Base-by-base conservation (phyloP, 2,329 filamentous ascomycete species). In the Stenocarpella maydis region DNA sequence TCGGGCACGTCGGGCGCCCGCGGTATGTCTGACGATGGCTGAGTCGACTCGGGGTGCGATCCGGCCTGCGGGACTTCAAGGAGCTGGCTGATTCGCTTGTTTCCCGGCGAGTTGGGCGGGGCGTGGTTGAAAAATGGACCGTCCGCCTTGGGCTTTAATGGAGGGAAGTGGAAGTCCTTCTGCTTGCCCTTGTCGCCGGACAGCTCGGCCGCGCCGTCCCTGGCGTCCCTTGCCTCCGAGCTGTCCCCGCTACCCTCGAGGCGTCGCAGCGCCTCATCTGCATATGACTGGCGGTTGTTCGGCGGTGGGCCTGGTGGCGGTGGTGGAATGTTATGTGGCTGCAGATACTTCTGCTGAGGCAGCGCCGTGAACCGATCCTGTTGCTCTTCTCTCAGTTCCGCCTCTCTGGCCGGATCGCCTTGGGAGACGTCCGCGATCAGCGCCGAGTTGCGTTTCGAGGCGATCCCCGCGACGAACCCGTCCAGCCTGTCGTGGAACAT, bases 401-500 rank as follows among this genome's bases (percentile, higher is more conserved):
- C 89, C 78, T 97, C 94, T 52, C 90, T 87, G n/a, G 94, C 91
- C 1, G 86, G 84, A 72, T 97, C 91, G 21, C 92, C 93, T 71
- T 89, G 88, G 1, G 94, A 93, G 81, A 95, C 94, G 69, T 94
- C 90, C 72, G 90, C 87, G 71, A 97, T 97, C 53, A 95, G 82
- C 2, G 92, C 91, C 5, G 93, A 97, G 82, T 94, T 94, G 67
- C 94, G 89, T 78, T 97, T 96, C 65, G 91, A 92, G 4, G 93
- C 94, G 68, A 97, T 93, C 53, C 92, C 93, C 34, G 95, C 92
- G 47, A 97, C 93, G 68, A 95, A 94, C 24, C 92, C 92, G 78
- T 97, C 94, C 68, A 97, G 88, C 78, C 92, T 94, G 80, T 97
- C 93, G 77, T 97, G 92, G 74, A 97, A 90, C 74, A 91, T 82